Base-by-base conservation (phyloP, 75 land plant species). In the Gnetum montanum region DNA sequence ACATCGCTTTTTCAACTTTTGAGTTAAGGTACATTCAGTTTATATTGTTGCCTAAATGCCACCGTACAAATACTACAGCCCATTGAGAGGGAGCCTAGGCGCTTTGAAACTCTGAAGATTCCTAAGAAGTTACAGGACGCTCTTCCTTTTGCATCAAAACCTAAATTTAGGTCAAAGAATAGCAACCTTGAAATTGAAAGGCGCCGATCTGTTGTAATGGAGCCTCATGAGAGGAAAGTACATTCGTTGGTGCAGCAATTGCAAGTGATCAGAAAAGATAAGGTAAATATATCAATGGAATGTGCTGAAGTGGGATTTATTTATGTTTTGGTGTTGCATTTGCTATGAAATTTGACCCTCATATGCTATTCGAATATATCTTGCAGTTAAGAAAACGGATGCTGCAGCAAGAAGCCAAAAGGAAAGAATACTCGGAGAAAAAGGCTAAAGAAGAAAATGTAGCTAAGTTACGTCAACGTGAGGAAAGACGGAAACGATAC, bases 111-210 rank as follows among this genome's bases (percentile, higher is more conserved):
- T 28, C 46, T 95, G 52, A 82, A 83, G 54, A 79, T 95, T 15
- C 79, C 99, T 1, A 72, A 73, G 64, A 59, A 83, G 31, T 63
- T 95, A 33, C 96, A 90, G 54, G 69, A 47, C 25, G 83, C 69
- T 28, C 83, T 95, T 1, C 99, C 99, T 23, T 95, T 95, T 74
- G 71, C 72, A 11, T 78, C 97, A 44, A 95, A 95, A 62, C 96
- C 99, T 6, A 95, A 95, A 76, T 23, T 64, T 31, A 60, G 22
- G 35, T 65, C 74, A 19, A 58, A 55, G 33, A 64, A 74, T 16
- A 85, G 77, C 49, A 46, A 62, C 31, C 82, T 83, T 19, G 23
- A 56, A 28, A 72, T 85, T 34, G 92, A 86, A 41, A 44, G 37
- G 7, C 59, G 75, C 28, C 70, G 92, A 31, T 91, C 97, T 36